These are phyloP conservation scores for Chytridium lagenaria DNA, from an alignment of 371 early-diverging fungal genomes.

Conservation along the genomic window DNA sequence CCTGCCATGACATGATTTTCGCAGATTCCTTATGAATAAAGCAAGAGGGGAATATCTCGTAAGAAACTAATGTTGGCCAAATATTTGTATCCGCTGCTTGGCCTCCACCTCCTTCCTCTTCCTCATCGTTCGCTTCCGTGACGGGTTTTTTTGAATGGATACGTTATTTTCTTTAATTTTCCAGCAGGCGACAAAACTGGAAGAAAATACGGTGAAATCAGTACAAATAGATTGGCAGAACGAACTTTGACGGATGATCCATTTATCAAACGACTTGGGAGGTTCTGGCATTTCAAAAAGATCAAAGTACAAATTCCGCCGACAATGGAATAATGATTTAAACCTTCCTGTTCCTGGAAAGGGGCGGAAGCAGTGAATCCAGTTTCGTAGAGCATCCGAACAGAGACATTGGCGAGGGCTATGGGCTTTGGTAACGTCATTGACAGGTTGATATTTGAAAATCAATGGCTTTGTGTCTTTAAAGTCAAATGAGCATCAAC, in stretches of 20 bases:
- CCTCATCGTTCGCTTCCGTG: constrained; percentile 45
- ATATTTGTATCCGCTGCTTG: constrained; percentile 38
- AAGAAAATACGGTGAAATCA: too few species aligned
- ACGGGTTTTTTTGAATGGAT: constrained; percentile 53
- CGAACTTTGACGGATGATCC: constrained; percentile 58
- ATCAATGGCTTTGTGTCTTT: constrained; percentile 54
- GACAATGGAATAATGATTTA: constrained; percentile 40
- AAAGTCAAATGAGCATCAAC: background rate
- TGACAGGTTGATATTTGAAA: constrained; percentile 47
- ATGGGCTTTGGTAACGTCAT: constrained; percentile 57
- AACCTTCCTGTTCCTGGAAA: constrained; percentile 37
- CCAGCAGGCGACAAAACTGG: constrained; percentile 48
- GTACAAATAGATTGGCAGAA: too few species aligned
- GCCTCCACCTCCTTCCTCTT: constrained; percentile 27
- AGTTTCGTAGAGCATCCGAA: constrained; percentile 54
- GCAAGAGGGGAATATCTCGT: constrained; percentile 36
- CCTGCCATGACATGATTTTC: constrained; percentile 52
- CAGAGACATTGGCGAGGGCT: constrained; percentile 53
- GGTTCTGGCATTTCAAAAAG: constrained; percentile 59
- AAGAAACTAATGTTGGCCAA: constrained; percentile 53
- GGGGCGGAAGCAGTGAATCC: constrained; percentile 34
- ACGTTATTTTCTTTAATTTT: constrained; percentile 43
- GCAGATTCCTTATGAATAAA: constrained; percentile 44
- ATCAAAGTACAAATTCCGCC: constrained; percentile 53
- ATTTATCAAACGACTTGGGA: constrained; percentile 48